Conservation (phyloP, 2,329 filamentous ascomycete species). For the Aspergillus fumigatus region DNA sequence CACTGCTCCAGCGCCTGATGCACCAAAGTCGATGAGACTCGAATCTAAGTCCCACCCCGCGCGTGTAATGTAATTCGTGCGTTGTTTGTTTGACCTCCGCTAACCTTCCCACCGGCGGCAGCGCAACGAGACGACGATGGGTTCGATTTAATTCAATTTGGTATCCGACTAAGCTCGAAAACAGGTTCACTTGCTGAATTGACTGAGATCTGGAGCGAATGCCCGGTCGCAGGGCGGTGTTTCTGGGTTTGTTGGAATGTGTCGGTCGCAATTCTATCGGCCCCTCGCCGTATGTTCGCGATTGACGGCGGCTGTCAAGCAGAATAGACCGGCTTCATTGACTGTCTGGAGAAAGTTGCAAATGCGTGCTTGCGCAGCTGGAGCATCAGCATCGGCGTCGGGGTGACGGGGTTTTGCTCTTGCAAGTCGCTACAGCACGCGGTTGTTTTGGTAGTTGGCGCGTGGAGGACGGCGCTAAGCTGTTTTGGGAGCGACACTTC, state of each 20-base stretch:
- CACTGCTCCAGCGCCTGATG: not conserved
- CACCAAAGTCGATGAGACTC: not conserved
- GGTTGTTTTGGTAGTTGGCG: slow-evolving; percentile 40
- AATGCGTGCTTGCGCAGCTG: slow-evolving; percentile 14
- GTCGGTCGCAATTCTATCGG: slow-evolving; percentile 12
- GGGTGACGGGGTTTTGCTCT: slow-evolving; percentile 15
- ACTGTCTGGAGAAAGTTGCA: slow-evolving; percentile 3
- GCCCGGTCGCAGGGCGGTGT: slow-evolving; percentile 7
- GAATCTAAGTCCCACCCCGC: not conserved
- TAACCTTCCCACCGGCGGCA: not conserved
- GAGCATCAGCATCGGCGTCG: slow-evolving; percentile 11
- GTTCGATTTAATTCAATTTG: not conserved
- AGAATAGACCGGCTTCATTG: not conserved
- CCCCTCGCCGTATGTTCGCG: slow-evolving; percentile 3
- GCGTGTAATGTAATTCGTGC: not conserved
- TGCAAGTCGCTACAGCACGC: slow-evolving; percentile 25
- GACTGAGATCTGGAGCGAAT: not conserved
- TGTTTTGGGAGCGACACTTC: slow-evolving; percentile 19
- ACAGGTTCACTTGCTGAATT: not conserved
- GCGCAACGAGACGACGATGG: not conserved
- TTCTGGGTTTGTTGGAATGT: slow-evolving; percentile 4
- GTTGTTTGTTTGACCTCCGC: not conserved
- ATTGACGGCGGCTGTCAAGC: slow-evolving; percentile 7
- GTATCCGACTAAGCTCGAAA: not conserved
- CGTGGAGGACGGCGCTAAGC: slow-evolving; percentile 33